A percentile compares a stretch with the other conserved stretches of the same genome.
Conservation (phyloP, 768 basidiomycete genomes). For the Lyophyllum semitale region DNA sequence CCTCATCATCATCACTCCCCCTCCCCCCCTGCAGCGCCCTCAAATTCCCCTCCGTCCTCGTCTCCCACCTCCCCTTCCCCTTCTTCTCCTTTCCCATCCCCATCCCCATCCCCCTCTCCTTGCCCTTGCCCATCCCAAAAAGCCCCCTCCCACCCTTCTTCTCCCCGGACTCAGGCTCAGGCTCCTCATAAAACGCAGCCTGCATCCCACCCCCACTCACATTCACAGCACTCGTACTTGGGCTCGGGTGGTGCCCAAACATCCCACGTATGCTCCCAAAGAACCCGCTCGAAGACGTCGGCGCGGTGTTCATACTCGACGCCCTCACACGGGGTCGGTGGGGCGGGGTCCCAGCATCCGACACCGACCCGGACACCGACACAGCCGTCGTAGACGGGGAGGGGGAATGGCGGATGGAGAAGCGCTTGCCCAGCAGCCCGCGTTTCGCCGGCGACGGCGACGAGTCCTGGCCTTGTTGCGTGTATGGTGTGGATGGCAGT, state of each 20-base stretch:
- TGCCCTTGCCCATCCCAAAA: neutral
- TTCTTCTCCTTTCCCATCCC: conserved; percentile 3
- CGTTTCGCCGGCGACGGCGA: conserved; percentile 2
- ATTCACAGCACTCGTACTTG: too few species aligned
- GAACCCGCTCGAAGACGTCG: conserved; percentile 27
- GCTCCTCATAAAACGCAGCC: neutral
- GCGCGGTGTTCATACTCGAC: neutral
- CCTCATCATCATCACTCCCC: neutral
- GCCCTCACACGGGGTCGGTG: neutral
- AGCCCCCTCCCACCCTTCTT: neutral
- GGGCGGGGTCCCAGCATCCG: too few species aligned
- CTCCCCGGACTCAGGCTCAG: neutral
- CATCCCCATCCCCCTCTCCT: conserved; percentile 6
- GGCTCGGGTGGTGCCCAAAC: conserved; percentile 30
- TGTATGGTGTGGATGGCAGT: neutral
- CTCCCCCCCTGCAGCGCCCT: conserved; percentile 13
- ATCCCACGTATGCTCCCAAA: conserved; percentile 49
- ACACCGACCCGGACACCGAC: neutral
- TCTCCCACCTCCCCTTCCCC: conserved; percentile 20
- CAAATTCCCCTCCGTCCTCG: conserved; percentile 24
- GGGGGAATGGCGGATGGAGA: neutral
- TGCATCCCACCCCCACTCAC: too few species aligned
- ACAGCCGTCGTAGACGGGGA: neutral
- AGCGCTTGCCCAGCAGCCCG: neutral
- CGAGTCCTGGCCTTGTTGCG: neutral